A percentile compares a stretch with the other conserved stretches of the same genome.
phyloP scores from a whole-genome alignment of 371 early-diverging fungal species.

The Mortierella sp. region DNA sequence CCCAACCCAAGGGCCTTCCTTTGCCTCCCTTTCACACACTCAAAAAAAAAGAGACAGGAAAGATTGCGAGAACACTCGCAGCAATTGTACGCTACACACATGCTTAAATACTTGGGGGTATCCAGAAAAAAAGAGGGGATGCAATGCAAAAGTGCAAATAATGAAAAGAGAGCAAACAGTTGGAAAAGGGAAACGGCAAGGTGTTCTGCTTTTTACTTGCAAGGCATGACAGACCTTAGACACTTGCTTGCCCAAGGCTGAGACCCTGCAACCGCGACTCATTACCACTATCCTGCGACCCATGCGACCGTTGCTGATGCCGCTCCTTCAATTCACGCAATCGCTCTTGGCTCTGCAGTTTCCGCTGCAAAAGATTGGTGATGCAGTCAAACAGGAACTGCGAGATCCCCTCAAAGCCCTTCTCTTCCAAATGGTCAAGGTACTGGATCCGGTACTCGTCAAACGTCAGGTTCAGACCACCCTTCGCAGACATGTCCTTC shows the following conservation, averaged over 20 bases:
- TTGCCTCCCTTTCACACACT: too few species aligned
- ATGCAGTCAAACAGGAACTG: constrained; percentile 65
- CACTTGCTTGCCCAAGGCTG: background rate
- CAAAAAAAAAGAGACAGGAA: too few species aligned
- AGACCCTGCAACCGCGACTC: background rate
- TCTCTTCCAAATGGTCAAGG: constrained; percentile 59
- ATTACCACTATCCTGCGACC: background rate
- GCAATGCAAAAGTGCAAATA: background rate
- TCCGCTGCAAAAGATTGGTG: constrained; percentile 36
- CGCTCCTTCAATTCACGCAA: constrained; percentile 13
- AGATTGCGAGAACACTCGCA: too few species aligned
- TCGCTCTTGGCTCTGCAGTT: constrained; percentile 29
- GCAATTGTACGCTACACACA: too few species aligned
- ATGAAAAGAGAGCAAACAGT: background rate
- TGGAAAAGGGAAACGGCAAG: background rate
- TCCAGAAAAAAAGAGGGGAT: background rate
- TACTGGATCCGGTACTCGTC: constrained; percentile 65
- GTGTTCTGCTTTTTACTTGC: background rate
- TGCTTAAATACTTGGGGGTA: too few species aligned
- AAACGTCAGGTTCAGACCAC: constrained; percentile 60
- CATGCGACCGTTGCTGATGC: background rate
- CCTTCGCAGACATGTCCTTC: constrained; percentile 46
- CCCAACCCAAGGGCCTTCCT: too few species aligned
- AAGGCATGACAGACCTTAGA: background rate
- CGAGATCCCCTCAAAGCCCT: constrained; percentile 65